Evolutionary conservation across 495 filamentous ascomycete species (phyloP).

Genomic region (Trypethelium eluteriae): DNA sequence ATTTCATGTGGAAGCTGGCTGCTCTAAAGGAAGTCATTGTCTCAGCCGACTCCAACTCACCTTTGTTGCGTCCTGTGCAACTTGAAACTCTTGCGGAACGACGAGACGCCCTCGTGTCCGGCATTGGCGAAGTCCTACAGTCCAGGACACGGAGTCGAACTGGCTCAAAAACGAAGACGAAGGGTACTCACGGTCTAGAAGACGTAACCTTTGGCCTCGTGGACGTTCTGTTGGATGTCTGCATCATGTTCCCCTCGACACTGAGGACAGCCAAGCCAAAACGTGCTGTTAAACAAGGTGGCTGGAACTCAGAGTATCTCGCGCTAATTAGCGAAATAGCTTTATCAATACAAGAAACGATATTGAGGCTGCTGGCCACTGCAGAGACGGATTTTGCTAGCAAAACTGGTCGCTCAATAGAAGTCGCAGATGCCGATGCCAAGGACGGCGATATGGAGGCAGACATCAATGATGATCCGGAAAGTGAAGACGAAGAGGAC

Average conservation of each 20-base stretch:
- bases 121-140: constrained; percentile 59
- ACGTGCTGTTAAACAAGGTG: constrained; percentile 25
- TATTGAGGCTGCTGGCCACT: constrained; percentile 64
- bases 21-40: constrained; percentile 39
- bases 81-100: constrained; percentile 52
- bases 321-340: constrained; percentile 59
- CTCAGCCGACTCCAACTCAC: constrained; percentile 18
- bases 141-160: constrained; percentile 32
- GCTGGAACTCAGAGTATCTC: constrained; percentile 49
- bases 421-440: constrained; percentile 52
- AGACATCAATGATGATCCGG: constrained; percentile 51
- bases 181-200: constrained; percentile 49
- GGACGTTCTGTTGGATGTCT: constrained; percentile 67
- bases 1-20: constrained; percentile 90
- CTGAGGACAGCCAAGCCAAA: constrained; percentile 43
- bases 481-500: constrained; percentile 51
- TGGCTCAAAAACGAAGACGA: background rate
- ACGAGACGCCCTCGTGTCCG: constrained; percentile 49
- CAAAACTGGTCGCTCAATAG: constrained; percentile 55
- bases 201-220: constrained; percentile 68
- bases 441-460: constrained; percentile 43
- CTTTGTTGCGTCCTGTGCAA: constrained; percentile 25
- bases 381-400: constrained; percentile 71
- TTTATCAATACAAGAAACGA: constrained; percentile 48
- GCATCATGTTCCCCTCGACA: constrained; percentile 63